Evolutionary conservation across 177 flowering plant species (phyloP).

Genomic region (Vitis hybrid): DNA sequence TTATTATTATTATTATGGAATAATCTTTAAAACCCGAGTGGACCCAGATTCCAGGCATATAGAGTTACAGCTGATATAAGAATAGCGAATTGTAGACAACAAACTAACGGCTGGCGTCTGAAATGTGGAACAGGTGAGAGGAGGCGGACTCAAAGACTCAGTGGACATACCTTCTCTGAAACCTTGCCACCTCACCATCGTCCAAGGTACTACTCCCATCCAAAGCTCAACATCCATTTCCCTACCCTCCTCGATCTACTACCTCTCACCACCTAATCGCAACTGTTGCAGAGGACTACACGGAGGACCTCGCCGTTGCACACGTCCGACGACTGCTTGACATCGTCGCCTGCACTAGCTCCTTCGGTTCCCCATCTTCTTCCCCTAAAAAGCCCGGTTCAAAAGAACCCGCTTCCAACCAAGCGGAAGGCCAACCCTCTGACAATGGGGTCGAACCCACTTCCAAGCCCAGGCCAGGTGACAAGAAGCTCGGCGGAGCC

Average conservation of each 20-base stretch:
- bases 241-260: background rate
- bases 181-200: constrained; percentile 64
- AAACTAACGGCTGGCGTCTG: background rate
- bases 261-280: background rate
- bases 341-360: constrained; percentile 85
- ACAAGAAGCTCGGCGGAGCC: constrained; percentile 23
- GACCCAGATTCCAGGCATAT: no score
- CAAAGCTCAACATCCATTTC: background rate
- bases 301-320: constrained; percentile 59
- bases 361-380: constrained; percentile 48
- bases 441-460: constrained; percentile 18
- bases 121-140: constrained; percentile 52
- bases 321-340: constrained; percentile 86
- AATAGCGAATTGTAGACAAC: no score
- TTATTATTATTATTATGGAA: no score
- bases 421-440: constrained; percentile 17
- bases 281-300: constrained; percentile 68
- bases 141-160: constrained; percentile 64
- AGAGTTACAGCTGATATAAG: no score
- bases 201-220: constrained; percentile 52
- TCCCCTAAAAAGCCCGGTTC: constrained; percentile 34
- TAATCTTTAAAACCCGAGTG: no score
- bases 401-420: constrained; percentile 29
- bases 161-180: constrained; percentile 74
- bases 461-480: constrained; percentile 14